Evolutionary conservation across 1,139 yeast species (phyloP).

Genomic region (Chernovozyma aurita): DNA sequence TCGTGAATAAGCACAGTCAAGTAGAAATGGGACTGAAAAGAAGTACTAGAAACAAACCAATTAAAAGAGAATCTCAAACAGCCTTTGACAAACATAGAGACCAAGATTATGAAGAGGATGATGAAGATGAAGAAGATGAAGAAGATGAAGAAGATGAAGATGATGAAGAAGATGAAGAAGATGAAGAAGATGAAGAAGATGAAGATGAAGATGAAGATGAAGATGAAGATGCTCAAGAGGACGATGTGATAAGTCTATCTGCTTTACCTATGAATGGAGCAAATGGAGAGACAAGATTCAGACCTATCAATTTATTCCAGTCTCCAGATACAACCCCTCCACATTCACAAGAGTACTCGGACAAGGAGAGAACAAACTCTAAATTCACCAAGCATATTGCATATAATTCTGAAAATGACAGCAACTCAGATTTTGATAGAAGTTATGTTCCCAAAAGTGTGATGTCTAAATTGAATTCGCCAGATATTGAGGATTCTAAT

Average conservation of each 20-base stretch:
- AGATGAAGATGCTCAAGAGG: slow-evolving; percentile 1
- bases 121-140: background rate
- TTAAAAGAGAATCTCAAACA: background rate
- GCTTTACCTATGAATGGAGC: background rate
- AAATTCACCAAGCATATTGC: background rate
- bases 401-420: slow-evolving; percentile 2
- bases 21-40: background rate
- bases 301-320: background rate
- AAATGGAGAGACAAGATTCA: background rate
- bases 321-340: slow-evolving; percentile 21
- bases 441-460: slow-evolving; percentile 12
- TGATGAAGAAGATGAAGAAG: background rate
- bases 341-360: slow-evolving; percentile 17
- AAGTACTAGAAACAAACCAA: background rate
- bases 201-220: background rate
- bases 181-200: background rate
- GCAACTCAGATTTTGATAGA: slow-evolving; percentile 6
- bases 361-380: slow-evolving; percentile 1
- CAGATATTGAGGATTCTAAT: slow-evolving; percentile 1
- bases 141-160: slow-evolving; percentile 1
- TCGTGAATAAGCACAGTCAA: background rate
- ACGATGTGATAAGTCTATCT: background rate
- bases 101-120: background rate
- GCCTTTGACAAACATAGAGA: background rate
- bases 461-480: slow-evolving; percentile 6